These are phyloP conservation scores for Euphorbia pulcherrima DNA, from an alignment of 345 rosid species.

Conservation along the genomic window DNA sequence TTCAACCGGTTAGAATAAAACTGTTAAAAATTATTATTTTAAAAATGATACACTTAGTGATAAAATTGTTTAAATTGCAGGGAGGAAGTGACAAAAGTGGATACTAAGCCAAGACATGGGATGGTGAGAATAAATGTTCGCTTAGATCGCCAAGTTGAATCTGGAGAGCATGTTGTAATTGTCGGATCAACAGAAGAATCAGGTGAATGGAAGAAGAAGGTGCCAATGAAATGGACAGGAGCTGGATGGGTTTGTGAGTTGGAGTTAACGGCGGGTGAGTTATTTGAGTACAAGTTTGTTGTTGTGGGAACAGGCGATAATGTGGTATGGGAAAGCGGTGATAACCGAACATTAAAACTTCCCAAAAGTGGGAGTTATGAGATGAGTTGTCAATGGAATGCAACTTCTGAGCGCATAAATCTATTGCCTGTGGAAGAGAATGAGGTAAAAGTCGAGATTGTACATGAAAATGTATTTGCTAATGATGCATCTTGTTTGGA, in stretches of 20 bases:
- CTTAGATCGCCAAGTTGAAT: slow-evolving; percentile 73
- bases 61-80: slow-evolving; percentile 30
- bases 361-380: slow-evolving; percentile 61
- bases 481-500: slow-evolving; percentile 36
- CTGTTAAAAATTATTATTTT: too few species aligned
- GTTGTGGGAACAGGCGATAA: slow-evolving; percentile 47
- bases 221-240: slow-evolving; percentile 71
- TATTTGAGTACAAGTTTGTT: slow-evolving; percentile 67
- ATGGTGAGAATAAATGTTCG: slow-evolving; percentile 50
- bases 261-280: slow-evolving; percentile 50
- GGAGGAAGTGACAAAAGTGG: slow-evolving; percentile 41
- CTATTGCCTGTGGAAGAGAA: slow-evolving; percentile 42
- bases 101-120: slow-evolving; percentile 33
- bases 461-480: slow-evolving; percentile 31
- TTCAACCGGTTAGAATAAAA: too few species aligned
- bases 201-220: slow-evolving; percentile 85
- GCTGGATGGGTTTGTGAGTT: slow-evolving; percentile 75
- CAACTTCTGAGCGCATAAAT: slow-evolving; percentile 49
- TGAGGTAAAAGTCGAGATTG: slow-evolving; percentile 24
- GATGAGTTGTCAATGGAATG: slow-evolving; percentile 70
- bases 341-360: slow-evolving; percentile 55
- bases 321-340: slow-evolving; percentile 72
- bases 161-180: slow-evolving; percentile 69
- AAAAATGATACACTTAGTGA: too few species aligned
- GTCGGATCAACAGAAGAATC: slow-evolving; percentile 72